Percentiles rank a stretch among this genome's conserved stretches.
These are phyloP conservation scores for Esteya vermicola DNA, from an alignment of 2,329 filamentous ascomycete species.

Conservation along the genomic window DNA sequence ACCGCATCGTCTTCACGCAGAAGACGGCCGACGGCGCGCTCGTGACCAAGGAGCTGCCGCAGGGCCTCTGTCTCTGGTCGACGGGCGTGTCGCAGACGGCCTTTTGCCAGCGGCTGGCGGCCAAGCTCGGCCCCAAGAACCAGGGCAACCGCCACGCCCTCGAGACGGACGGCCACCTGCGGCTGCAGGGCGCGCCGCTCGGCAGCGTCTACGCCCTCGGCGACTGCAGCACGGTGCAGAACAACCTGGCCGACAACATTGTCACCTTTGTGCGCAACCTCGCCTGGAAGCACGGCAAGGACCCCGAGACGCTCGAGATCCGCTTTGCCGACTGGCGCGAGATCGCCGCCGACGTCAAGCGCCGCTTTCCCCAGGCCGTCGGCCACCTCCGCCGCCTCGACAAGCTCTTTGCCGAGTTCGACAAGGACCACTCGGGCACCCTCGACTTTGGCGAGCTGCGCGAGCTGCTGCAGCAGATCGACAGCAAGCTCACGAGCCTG, in stretches of 20 bases:
- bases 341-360: slow-evolving; percentile 71
- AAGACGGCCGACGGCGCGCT: slow-evolving; percentile 51
- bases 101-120: slow-evolving; percentile 61
- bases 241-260: slow-evolving; percentile 88
- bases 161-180: slow-evolving; percentile 87
- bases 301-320: slow-evolving; percentile 77
- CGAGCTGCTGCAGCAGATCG: slow-evolving; percentile 82
- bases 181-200: slow-evolving; percentile 73
- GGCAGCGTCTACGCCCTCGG: slow-evolving; percentile 95
- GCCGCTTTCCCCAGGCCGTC: slow-evolving; percentile 80
- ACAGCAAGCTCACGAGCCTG: slow-evolving; percentile 83
- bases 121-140: slow-evolving; percentile 50
- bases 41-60: slow-evolving; percentile 84
- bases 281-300: slow-evolving; percentile 82
- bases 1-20: slow-evolving; percentile 83
- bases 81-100: slow-evolving; percentile 83
- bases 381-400: slow-evolving; percentile 81
- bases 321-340: slow-evolving; percentile 79
- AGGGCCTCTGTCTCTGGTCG: slow-evolving; percentile 95
- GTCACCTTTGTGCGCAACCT: slow-evolving; percentile 77
- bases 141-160: slow-evolving; percentile 87
- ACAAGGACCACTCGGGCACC: slow-evolving; percentile 83
- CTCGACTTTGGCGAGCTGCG: slow-evolving; percentile 87
- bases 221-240: slow-evolving; percentile 92
- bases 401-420: slow-evolving; percentile 80